Percentiles rank a stretch among this genome's conserved stretches.
Conservation (phyloP, 345 rosid genomes). For the Theobroma cacao region DNA sequence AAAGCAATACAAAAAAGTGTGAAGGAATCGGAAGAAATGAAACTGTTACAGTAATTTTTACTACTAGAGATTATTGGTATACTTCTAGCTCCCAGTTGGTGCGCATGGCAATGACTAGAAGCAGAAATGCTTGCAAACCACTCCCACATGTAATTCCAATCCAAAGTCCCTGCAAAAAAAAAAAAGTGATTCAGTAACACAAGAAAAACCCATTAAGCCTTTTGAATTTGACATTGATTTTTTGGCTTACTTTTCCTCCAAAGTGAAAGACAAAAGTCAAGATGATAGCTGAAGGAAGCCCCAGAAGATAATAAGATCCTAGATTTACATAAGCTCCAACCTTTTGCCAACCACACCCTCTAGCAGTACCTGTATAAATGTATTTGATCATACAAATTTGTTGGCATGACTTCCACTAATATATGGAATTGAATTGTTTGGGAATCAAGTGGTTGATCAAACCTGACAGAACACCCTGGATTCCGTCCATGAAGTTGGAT, state of each 20-base stretch:
- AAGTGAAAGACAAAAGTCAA: conserved; percentile 29
- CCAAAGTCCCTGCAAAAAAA: conserved; percentile 34
- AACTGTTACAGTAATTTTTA: background rate
- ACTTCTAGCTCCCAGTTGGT: conserved; percentile 36
- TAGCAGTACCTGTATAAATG: conserved; percentile 24
- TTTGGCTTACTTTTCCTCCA: conserved; percentile 28
- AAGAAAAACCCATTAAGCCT: background rate
- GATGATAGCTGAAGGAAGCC: conserved; percentile 31
- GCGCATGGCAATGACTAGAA: conserved; percentile 24
- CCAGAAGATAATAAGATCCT: conserved; percentile 31
- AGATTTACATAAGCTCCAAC: conserved; percentile 28
- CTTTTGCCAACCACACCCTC: conserved; percentile 46
- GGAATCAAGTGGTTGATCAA: background rate
- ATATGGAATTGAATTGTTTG: background rate
- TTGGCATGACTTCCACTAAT: no score
- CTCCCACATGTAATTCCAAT: conserved; percentile 38
- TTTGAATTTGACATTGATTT: background rate
- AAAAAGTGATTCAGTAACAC: background rate
- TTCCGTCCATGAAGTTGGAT: conserved; percentile 46
- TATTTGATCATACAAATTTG: background rate
- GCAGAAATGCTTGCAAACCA: conserved; percentile 31
- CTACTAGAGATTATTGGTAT: background rate
- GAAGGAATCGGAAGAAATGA: background rate
- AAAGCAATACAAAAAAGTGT: background rate
- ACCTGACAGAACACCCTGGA: conserved; percentile 40